phyloP scores from a whole-genome alignment of 2,329 filamentous ascomycete species.

The Pseudogymnoascus sp. region DNA sequence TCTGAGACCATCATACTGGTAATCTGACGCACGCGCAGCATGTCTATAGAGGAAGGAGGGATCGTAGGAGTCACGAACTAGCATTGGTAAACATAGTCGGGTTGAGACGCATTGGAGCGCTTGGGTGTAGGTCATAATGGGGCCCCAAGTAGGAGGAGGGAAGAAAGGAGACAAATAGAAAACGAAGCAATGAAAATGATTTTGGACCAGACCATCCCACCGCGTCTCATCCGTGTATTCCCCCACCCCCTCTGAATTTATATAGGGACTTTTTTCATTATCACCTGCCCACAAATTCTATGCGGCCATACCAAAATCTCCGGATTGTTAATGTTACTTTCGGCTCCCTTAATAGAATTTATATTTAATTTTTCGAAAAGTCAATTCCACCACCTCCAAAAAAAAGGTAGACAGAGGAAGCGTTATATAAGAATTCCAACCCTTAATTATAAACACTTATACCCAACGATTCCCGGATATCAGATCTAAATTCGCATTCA shows the following conservation, averaged over 20 bases:
- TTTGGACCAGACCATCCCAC: not conserved
- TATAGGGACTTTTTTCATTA: not conserved
- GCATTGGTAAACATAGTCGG: not conserved
- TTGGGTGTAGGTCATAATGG: not conserved
- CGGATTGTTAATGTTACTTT: too few relatives aligned
- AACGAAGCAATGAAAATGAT: conserved; percentile 5
- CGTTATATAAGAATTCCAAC: too few relatives aligned
- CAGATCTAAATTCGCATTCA: too few relatives aligned
- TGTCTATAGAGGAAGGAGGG: not conserved
- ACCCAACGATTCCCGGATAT: too few relatives aligned
- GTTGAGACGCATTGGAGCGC: not conserved
- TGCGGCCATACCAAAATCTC: not conserved
- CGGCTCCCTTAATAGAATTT: too few relatives aligned
- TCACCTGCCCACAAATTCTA: not conserved
- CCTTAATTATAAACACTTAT: too few relatives aligned
- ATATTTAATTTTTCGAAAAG: too few relatives aligned
- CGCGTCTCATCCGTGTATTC: not conserved
- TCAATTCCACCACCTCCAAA: too few relatives aligned
- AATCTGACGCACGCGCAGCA: conserved; percentile 16
- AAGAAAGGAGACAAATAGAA: not conserved
- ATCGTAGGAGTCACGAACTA: not conserved
- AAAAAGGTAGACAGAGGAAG: too few relatives aligned
- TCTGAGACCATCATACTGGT: conserved; percentile 54
- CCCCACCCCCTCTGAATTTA: not conserved
- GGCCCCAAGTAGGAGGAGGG: not conserved